phyloP scores from a whole-genome alignment of 2,329 filamentous ascomycete species.

The Bipolaris sorokiniana region DNA sequence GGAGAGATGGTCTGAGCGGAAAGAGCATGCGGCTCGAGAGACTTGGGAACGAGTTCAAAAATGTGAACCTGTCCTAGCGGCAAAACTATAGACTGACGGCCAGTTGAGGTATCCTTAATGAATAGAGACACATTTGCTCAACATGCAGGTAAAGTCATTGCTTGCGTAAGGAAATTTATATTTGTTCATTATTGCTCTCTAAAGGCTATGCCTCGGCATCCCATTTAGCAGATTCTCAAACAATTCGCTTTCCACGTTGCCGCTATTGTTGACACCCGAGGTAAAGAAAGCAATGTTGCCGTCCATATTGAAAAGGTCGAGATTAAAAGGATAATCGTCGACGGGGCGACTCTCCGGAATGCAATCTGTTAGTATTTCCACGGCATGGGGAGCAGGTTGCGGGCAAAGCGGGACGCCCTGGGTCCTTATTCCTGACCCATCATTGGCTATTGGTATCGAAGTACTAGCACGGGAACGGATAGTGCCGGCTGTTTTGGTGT shows the following conservation, averaged over 20 bases:
- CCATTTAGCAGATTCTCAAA: constrained; percentile 10
- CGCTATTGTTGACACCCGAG: constrained; percentile 8
- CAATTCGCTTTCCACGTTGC: constrained; percentile 13
- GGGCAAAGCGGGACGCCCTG: background rate
- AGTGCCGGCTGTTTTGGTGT: constrained; percentile 5
- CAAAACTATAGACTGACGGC: constrained; percentile 3
- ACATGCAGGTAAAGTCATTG: background rate
- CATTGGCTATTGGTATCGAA: background rate
- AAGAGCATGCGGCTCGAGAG: constrained; percentile 11
- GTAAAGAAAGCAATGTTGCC: constrained; percentile 17
- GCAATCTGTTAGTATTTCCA: background rate
- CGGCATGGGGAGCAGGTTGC: background rate
- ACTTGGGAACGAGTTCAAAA: constrained; percentile 6
- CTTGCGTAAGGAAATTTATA: background rate
- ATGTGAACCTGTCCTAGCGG: background rate
- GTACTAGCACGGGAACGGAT: background rate
- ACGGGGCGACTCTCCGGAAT: background rate
- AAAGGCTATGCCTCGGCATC: background rate
- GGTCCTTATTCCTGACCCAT: background rate
- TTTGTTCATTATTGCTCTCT: background rate
- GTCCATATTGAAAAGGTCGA: constrained; percentile 16
- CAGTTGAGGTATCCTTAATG: background rate
- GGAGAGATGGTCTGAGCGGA: constrained; percentile 12
- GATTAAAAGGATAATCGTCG: constrained; percentile 18
- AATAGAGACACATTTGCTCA: background rate